Conservation (phyloP, 345 rosid species). For the Salix udensis region DNA sequence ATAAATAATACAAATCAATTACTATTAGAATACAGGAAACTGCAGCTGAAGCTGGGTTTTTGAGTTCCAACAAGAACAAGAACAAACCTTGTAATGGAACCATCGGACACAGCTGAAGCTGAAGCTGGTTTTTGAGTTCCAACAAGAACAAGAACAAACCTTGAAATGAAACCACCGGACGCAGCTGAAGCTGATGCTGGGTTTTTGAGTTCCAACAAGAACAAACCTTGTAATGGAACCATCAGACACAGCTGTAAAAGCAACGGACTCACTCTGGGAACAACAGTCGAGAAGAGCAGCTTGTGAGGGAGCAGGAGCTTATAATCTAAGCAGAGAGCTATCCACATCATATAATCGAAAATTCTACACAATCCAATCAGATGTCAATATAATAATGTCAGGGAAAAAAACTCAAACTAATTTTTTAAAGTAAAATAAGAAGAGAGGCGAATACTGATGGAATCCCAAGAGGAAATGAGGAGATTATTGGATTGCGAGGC, state of each 20-base stretch:
- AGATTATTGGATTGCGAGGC: constrained; percentile 70
- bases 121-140: neutral
- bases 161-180: constrained; percentile 70
- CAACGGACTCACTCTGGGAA: constrained; percentile 53
- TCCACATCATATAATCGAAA: constrained; percentile 80
- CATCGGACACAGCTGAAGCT: constrained; percentile 40
- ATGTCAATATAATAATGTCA: neutral
- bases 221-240: constrained; percentile 69
- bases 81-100: constrained; percentile 63
- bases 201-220: neutral
- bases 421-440: neutral
- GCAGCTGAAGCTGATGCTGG: neutral
- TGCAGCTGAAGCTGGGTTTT: neutral
- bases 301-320: constrained; percentile 40
- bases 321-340: constrained; percentile 43
- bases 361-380: constrained; percentile 24
- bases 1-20: neutral
- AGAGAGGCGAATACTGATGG: constrained; percentile 43
- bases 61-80: neutral
- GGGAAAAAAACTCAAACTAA: neutral
- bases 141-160: constrained; percentile 32
- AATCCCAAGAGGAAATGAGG: constrained; percentile 88
- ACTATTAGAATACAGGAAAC: neutral
- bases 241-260: constrained; percentile 54
- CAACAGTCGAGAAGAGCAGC: constrained; percentile 85